Base-by-base conservation (phyloP, 305 asterid species). In the Withania somnifera region DNA sequence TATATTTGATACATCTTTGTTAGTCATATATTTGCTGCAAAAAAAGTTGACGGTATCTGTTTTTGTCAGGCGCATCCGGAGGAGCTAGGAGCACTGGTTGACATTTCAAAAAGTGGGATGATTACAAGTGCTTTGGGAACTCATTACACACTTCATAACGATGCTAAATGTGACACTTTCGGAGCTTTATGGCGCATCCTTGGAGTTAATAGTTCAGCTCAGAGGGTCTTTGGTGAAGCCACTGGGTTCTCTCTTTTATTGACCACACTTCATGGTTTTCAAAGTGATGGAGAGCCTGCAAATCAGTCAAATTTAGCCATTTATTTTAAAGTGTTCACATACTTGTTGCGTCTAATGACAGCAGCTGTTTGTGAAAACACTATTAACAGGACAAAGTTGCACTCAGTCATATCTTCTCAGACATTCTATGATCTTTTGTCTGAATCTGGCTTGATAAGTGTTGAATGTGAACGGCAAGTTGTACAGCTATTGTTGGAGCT, bases 211-310 rank as follows among this genome's bases (percentile, higher is more conserved):
- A 84, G 77, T 78, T 89, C 97, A 24, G 97, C 99, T 85, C 99
- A 91, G 90, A 91, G 97, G 90, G 97, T 95, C 86, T 97, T 97
- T 91, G 99, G 99, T 82, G 99, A 95, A 89, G 94, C 97, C 83
- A 92, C 98, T 84, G 98, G 99, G 38, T 95, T 97, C 88, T 97
- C 99, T 88, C 97, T 97, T 85, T 83, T 97, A 78, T 85, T 95
- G 76, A 93, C 99, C 82, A 92, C 97, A 36, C 97, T 97, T 84
- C 98, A 97, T 81, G 88, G 91, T 82, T 91, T 97, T 83, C 98
- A 91, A 85, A 90, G 87, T 83, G 96, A 92, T 42, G 92, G 85
- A 82, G 93, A 90, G 77, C 87, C 84, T 42, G 81, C 85, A 83
- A 86, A 84, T 81, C 91, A 85, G 83, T 83, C 91, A 82, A 83